Conservation (phyloP, 805 yeast genomes). For the Pichia pseudocactophila region DNA sequence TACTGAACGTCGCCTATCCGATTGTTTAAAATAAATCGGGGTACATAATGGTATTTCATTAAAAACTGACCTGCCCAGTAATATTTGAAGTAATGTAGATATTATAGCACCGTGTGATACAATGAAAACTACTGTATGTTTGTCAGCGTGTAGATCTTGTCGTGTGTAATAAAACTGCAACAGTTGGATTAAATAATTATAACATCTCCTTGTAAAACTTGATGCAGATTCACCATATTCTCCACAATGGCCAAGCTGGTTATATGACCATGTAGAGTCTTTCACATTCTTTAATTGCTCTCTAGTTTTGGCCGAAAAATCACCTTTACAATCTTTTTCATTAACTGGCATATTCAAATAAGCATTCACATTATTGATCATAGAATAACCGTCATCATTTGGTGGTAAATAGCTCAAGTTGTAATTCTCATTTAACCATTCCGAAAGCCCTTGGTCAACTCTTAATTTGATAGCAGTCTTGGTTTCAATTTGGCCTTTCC, state of each 20-base stretch:
- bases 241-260: conserved; percentile 34
- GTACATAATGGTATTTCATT: conserved; percentile 33
- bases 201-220: conserved; percentile 30
- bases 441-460: conserved; percentile 34
- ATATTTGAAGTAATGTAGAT: conserved; percentile 30
- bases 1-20: conserved; percentile 16
- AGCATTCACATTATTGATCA: conserved; percentile 31
- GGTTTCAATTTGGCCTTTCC: conserved; percentile 3
- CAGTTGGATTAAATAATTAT: conserved; percentile 27
- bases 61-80: conserved; percentile 30
- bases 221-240: conserved; percentile 33
- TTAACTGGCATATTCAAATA: conserved; percentile 24
- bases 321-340: conserved; percentile 9
- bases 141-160: conserved; percentile 22
- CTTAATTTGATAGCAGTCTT: conserved; percentile 19
- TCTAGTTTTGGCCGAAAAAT: conserved; percentile 16
- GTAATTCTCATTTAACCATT: conserved; percentile 35
- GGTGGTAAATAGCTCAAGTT: conserved; percentile 35
- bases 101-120: conserved; percentile 39
- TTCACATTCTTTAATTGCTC: conserved; percentile 15
- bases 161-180: conserved; percentile 24
- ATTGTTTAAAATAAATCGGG: conserved; percentile 27
- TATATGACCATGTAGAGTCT: conserved; percentile 27
- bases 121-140: conserved; percentile 26
- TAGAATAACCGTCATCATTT: conserved; percentile 35